Conservation (phyloP, 2,329 filamentous ascomycete genomes). For the Fusarium nurragi region DNA sequence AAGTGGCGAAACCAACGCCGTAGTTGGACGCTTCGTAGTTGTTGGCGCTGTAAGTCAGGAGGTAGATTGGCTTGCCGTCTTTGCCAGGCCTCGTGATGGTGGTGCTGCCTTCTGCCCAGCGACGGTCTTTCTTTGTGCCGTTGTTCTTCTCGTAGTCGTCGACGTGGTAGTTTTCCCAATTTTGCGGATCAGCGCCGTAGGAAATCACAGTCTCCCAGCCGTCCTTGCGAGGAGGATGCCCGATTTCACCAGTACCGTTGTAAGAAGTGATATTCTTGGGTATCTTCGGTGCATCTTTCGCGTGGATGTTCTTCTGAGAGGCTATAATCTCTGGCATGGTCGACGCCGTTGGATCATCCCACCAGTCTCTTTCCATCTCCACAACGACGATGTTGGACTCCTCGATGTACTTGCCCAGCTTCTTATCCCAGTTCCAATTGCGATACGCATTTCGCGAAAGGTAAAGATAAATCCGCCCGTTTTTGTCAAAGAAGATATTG, state of each 20-base stretch:
- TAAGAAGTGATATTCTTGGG: constrained; percentile 48
- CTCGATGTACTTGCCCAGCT: constrained; percentile 49
- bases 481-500: constrained; percentile 57
- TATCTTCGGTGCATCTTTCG: constrained; percentile 38
- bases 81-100: constrained; percentile 38
- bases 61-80: constrained; percentile 44
- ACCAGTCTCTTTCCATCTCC: constrained; percentile 49
- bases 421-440: constrained; percentile 51
- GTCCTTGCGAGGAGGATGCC: constrained; percentile 48
- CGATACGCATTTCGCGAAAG: constrained; percentile 50
- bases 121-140: constrained; percentile 49
- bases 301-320: constrained; percentile 45
- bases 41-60: constrained; percentile 43
- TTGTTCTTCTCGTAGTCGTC: constrained; percentile 48
- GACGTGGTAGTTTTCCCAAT: constrained; percentile 51
- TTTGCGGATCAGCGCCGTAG: constrained; percentile 48
- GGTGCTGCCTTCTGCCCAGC: constrained; percentile 51
- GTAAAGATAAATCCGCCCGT: constrained; percentile 50
- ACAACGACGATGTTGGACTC: constrained; percentile 52
- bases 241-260: constrained; percentile 50
- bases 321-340: constrained; percentile 49
- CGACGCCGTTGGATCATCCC: constrained; percentile 47
- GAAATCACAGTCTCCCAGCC: constrained; percentile 52
- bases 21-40: constrained; percentile 52
- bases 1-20: constrained; percentile 49